Conservation (phyloP, 176 grass and related monocot genomes). For the Oryza officinalis region DNA sequence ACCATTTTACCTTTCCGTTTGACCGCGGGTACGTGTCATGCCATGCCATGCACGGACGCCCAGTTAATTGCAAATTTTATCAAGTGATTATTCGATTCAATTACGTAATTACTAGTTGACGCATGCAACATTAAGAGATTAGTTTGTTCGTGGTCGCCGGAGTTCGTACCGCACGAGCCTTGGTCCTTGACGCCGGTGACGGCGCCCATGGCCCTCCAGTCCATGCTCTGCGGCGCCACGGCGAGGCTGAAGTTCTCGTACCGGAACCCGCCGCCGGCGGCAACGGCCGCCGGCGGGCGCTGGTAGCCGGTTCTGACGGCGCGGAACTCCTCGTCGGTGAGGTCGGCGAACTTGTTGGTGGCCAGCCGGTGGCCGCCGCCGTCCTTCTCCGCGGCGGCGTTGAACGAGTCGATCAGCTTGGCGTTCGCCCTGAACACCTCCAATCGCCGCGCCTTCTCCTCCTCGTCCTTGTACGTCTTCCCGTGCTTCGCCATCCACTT, state of each 20-base stretch:
- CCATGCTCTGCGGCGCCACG: constrained; percentile 33
- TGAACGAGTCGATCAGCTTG: constrained; percentile 48
- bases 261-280: constrained; percentile 26
- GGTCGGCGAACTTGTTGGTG: constrained; percentile 64
- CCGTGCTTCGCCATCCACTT: constrained; percentile 62
- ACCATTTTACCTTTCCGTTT: constrained; percentile 21
- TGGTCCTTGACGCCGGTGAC: constrained; percentile 80
- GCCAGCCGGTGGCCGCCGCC: constrained; percentile 44
- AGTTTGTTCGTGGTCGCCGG: not conserved
- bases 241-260: constrained; percentile 57
- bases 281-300: not conserved
- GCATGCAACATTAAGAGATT: not conserved
- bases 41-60: not conserved
- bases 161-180: constrained; percentile 52
- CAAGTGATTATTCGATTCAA: not conserved
- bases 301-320: constrained; percentile 39
- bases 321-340: constrained; percentile 66
- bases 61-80: not conserved
- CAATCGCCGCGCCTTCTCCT: constrained; percentile 50
- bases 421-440: constrained; percentile 53
- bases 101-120: not conserved
- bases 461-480: constrained; percentile 45
- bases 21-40: not conserved
- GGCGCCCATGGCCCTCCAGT: constrained; percentile 58
- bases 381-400: constrained; percentile 22